Conservation (phyloP, 345 rosid species). For the Euclidium syriacum region DNA sequence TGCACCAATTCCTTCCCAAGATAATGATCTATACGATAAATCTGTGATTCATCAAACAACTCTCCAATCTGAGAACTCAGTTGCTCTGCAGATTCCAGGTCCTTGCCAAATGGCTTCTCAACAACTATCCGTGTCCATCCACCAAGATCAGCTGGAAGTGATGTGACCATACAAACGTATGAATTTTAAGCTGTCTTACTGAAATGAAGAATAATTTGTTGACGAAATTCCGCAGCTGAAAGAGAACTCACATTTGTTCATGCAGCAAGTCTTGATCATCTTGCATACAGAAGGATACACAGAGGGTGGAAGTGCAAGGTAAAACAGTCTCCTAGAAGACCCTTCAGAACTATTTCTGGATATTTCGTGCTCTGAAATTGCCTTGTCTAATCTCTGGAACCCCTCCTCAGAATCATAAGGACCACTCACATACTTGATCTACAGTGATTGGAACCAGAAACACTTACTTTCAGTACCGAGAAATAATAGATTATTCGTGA, state of each 20-base stretch:
- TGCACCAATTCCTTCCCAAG: slow-evolving; percentile 97
- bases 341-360: slow-evolving; percentile 74
- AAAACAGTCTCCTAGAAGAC: slow-evolving; percentile 83
- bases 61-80: slow-evolving; percentile 32
- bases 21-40: slow-evolving; percentile 89
- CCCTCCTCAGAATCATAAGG: slow-evolving; percentile 84
- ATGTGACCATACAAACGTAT: not conserved
- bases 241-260: slow-evolving; percentile 74
- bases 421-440: slow-evolving; percentile 95
- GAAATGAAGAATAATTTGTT: not conserved
- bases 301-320: slow-evolving; percentile 95
- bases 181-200: not conserved
- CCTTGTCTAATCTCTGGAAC: slow-evolving; percentile 62
- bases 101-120: slow-evolving; percentile 96
- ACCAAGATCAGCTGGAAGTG: slow-evolving; percentile 75
- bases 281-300: slow-evolving; percentile 92
- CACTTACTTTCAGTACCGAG: not conserved
- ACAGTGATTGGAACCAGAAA: slow-evolving; percentile 18
- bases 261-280: slow-evolving; percentile 88
- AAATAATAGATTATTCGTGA: not conserved
- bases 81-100: slow-evolving; percentile 50
- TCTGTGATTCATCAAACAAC: slow-evolving; percentile 30
- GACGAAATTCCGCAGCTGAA: not conserved
- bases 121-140: slow-evolving; percentile 99
- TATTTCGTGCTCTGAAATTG: slow-evolving; percentile 63